Evolutionary conservation across 2,329 filamentous ascomycete genomes (phyloP).

Genomic region (Epichloe festucae): DNA sequence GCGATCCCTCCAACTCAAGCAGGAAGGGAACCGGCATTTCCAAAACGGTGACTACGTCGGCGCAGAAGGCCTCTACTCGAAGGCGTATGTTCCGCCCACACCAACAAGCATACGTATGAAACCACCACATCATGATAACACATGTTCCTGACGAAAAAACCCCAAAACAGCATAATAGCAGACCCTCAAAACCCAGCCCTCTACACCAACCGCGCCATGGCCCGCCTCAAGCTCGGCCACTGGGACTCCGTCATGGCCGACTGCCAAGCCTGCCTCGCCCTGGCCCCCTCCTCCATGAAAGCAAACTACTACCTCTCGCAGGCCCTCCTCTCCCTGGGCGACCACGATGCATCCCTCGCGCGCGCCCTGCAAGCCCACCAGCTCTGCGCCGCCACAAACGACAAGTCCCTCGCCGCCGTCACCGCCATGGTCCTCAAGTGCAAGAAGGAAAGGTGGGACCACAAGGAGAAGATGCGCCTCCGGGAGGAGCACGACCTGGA

Average conservation of each 20-base stretch:
- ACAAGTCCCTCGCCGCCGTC: constrained; percentile 56
- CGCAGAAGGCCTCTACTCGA: constrained; percentile 59
- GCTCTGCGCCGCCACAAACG: constrained; percentile 48
- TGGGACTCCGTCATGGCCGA: constrained; percentile 69
- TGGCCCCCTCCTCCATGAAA: constrained; percentile 58
- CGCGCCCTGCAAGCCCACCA: constrained; percentile 62
- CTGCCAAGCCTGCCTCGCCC: constrained; percentile 59
- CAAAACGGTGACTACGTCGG: constrained; percentile 48
- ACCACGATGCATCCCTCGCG: constrained; percentile 56
- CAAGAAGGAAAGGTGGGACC: constrained; percentile 79
- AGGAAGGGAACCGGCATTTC: constrained; percentile 53
- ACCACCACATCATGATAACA: neutral
- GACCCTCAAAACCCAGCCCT: constrained; percentile 66
- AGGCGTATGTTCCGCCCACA: constrained; percentile 39
- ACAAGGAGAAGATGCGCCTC: constrained; percentile 48
- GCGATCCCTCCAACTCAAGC: constrained; percentile 32
- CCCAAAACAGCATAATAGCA: constrained; percentile 50
- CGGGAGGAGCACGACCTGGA: constrained; percentile 46
- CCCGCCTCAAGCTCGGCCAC: constrained; percentile 58
- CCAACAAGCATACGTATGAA: too few species aligned
- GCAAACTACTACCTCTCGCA: constrained; percentile 74
- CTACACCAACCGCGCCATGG: constrained; percentile 83
- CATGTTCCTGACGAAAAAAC: neutral
- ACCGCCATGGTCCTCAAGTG: constrained; percentile 63
- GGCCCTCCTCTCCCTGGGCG: constrained; percentile 57